Base-by-base conservation (phyloP, 2,329 filamentous ascomycete species). In the Chaetomium sp. region DNA sequence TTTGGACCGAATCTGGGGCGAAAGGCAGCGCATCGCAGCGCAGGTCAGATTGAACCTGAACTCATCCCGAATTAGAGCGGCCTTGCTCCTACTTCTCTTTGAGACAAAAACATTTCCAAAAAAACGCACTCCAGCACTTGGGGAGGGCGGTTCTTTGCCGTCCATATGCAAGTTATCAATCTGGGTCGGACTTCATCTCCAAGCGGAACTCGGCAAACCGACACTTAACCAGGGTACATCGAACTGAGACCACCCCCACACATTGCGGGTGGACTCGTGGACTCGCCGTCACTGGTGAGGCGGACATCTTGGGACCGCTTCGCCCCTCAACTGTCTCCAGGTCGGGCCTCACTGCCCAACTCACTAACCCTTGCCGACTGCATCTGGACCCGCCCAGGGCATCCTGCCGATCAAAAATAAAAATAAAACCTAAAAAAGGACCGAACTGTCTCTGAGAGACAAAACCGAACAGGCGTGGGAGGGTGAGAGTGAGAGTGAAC, bases 321-420 rank as follows among this genome's bases (percentile, higher is more conserved):
- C 54, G 54, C 38, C 42, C 27, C 42, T 47, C 42, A 42, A 33
- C 45, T 2, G 29, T 53, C n/a, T n/a, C 29, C n/a, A 23, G 29
- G 49, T 55, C 53, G 45, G 62, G 62, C 62, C 21, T 64, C 56
- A 38, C 42, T 62, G 38, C 53, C 51, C 51, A 55, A 62, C 23
- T 4, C 55, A 35, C 33, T 58, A 57, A 33, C 33, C n/a, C 45
- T 31, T 51, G n/a, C 55, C 31, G 19, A 21, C 47, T n/a, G 56
- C 35, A 42, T 7, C 38, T 60, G 57, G 62, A 60, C 62, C 62
- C 56, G 62, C 50, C 49, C n/a, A 57, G 62, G 56, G 56, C 56
- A 35, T n/a, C 38, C 50, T 23, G 38, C 57, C 45, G 38, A 42
- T 42, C 38, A 42, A 42, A 19, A 19, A 19, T 3, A 35, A 35